These are phyloP conservation scores for Fusarium musae DNA, from an alignment of 2,329 filamentous ascomycete species.

Conservation along the genomic window DNA sequence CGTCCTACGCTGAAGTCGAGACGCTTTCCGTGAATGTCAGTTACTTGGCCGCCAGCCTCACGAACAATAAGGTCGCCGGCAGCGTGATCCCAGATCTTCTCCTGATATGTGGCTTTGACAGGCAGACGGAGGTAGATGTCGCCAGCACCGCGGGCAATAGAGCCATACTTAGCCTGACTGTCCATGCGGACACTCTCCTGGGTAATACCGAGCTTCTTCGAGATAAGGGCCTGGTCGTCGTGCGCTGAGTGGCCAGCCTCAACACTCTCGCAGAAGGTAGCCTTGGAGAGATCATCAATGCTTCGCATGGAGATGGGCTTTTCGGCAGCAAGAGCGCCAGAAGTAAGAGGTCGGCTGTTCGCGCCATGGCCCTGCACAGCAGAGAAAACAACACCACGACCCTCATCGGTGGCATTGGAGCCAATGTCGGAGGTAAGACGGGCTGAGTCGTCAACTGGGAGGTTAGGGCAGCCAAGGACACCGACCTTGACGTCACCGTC, in stretches of 20 bases:
- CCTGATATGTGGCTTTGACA: constrained; percentile 86
- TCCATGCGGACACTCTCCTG: constrained; percentile 94
- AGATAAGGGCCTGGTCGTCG: constrained; percentile 83
- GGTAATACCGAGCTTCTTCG: constrained; percentile 85
- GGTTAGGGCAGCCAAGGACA: constrained; percentile 94
- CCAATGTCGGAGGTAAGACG: constrained; percentile 74
- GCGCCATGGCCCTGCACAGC: constrained; percentile 84
- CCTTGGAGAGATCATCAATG: constrained; percentile 77
- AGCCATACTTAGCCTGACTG: constrained; percentile 97
- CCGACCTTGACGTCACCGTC: constrained; percentile 95
- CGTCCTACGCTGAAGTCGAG: constrained; percentile 89
- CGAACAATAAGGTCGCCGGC: constrained; percentile 94
- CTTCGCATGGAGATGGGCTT: constrained; percentile 83
- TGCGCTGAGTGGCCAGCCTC: constrained; percentile 94
- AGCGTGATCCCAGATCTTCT: constrained; percentile 99
- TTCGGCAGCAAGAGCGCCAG: constrained; percentile 60
- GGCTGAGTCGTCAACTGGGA: constrained; percentile 82
- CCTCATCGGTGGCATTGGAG: constrained; percentile 77
- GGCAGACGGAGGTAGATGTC: constrained; percentile 95
- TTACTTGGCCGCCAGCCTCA: constrained; percentile 92
- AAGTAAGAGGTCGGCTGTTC: constrained; percentile 76
- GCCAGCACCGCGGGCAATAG: constrained; percentile 91
- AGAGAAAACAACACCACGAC: constrained; percentile 88
- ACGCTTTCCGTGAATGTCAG: constrained; percentile 84
- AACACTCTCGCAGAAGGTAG: constrained; percentile 96